phyloP scores from a whole-genome alignment of 2,329 filamentous ascomycete species.

The Xylaria sp. region DNA sequence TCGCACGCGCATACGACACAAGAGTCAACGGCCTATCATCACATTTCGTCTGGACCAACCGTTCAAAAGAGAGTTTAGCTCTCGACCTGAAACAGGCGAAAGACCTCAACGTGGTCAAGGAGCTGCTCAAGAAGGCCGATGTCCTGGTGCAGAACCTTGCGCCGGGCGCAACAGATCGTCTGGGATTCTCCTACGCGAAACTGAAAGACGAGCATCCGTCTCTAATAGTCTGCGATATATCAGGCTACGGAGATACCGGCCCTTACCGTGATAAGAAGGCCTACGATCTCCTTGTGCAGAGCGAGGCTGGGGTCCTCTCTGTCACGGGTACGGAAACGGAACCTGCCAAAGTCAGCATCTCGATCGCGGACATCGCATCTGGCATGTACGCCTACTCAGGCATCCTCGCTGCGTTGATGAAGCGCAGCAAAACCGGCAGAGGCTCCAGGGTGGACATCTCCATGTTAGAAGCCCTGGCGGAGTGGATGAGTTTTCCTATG shows the following conservation, averaged over 20 bases:
- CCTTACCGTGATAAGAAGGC: constrained; percentile 66
- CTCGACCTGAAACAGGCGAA: constrained; percentile 59
- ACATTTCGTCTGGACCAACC: constrained; percentile 67
- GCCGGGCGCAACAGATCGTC: constrained; percentile 59
- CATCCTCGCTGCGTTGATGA: constrained; percentile 61
- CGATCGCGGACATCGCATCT: constrained; percentile 65
- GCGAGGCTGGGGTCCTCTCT: constrained; percentile 63
- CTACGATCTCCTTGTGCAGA: constrained; percentile 66
- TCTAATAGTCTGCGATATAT: constrained; percentile 66
- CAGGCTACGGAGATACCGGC: constrained; percentile 62
- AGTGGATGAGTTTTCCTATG: constrained; percentile 69
- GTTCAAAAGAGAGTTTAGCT: constrained; percentile 64
- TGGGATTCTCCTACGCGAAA: constrained; percentile 60
- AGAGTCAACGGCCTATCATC: constrained; percentile 62
- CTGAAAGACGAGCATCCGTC: constrained; percentile 55
- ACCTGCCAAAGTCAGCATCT: constrained; percentile 63
- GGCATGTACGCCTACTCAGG: constrained; percentile 64
- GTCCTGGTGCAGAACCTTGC: constrained; percentile 66
- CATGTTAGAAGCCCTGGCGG: constrained; percentile 68
- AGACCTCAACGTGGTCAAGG: constrained; percentile 57
- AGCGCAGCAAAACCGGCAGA: constrained; percentile 59
- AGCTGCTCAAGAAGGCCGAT: constrained; percentile 58
- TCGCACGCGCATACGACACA: constrained; percentile 62
- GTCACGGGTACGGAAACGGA: constrained; percentile 59
- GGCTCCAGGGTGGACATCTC: constrained; percentile 65